Conservation (phyloP, 371 early-diverging fungal genomes). For the Blakeslea trispora region DNA sequence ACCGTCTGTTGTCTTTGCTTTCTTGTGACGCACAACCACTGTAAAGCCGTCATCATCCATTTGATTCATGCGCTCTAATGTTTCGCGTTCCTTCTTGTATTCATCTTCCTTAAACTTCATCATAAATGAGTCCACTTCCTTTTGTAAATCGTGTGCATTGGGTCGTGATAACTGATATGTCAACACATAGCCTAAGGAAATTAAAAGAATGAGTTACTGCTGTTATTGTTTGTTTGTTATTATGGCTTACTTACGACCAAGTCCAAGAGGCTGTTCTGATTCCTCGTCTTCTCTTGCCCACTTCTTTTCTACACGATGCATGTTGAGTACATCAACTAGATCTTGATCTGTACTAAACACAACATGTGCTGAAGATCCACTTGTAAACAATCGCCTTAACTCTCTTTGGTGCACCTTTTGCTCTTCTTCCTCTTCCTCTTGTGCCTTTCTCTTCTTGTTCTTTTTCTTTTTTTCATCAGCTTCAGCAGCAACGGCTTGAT, state of each 20-base stretch:
- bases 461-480: conserved; percentile 27
- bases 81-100: conserved; percentile 66
- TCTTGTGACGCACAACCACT: conserved; percentile 73
- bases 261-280: conserved; percentile 52
- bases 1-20: conserved; percentile 61
- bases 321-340: conserved; percentile 59
- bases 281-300: conserved; percentile 62
- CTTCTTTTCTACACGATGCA: conserved; percentile 60
- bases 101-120: conserved; percentile 81
- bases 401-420: conserved; percentile 12
- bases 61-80: conserved; percentile 65
- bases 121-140: conserved; percentile 74
- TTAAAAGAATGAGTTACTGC: not conserved
- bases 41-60: conserved; percentile 97
- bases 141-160: conserved; percentile 53
- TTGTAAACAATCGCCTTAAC: conserved; percentile 41
- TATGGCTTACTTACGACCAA: conserved; percentile 56
- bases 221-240: too few species aligned
- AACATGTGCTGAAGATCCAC: conserved; percentile 76
- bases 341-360: conserved; percentile 72
- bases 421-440: conserved; percentile 25
- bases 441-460: conserved; percentile 22
- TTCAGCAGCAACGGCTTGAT: conserved; percentile 15
- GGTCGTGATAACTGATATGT: conserved; percentile 62
- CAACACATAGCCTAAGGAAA: conserved; percentile 35